Evolutionary conservation across 2,329 filamentous ascomycete species (phyloP), one percentile per base, ranked within the genome.

Genomic region (Bipolaris cookei): DNA sequence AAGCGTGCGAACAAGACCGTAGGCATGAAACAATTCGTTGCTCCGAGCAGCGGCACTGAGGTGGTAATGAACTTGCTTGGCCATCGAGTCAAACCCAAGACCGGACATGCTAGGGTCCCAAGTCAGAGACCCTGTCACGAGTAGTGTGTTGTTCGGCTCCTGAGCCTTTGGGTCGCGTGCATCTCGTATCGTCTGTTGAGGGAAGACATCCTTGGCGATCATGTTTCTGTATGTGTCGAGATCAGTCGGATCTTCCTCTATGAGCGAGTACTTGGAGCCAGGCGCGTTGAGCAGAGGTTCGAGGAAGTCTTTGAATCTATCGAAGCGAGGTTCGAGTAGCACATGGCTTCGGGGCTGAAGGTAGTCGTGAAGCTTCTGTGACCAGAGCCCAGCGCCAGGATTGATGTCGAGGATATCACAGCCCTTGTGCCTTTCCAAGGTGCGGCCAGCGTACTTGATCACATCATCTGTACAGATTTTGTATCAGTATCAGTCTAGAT

Each of bases 371-470:
- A 98, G 80, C 67, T 89, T 90, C 25, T 81, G 80, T 32, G 93
- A 96, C 86, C 90, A 95, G 2, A 96, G 51, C 7, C 92, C 91
- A 1, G 80, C 79, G 13, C 92, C 92, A 0, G 94, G 94, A 73
- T 93, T 91, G 54, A 97, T 80, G 71, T 98, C 94, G 67, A 99
- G 80, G 42, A 98, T 83, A 68, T 96, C 92, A 77, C 93, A 92
- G 51, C 91, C 90, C 47, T 82, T 79, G 74, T 95, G 88, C 42
- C 86, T 84, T 32, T 86, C 79, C 16, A 98, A 82, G 2, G 86
- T 87, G 1, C 84, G 83, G 2, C 84, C 86, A n/a, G 96, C 78
- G 58, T 90, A 90, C 6, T 85, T 73, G 43, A 96, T 67, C 13
- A 90, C 79, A 66, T 94, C 88, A 69, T 92, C 90, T 88, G 54